A percentile compares a stretch with the other conserved stretches of the same genome.
These are phyloP conservation scores for Meredithiella fracta DNA, from an alignment of 2,329 filamentous ascomycete species.

Conservation along the genomic window DNA sequence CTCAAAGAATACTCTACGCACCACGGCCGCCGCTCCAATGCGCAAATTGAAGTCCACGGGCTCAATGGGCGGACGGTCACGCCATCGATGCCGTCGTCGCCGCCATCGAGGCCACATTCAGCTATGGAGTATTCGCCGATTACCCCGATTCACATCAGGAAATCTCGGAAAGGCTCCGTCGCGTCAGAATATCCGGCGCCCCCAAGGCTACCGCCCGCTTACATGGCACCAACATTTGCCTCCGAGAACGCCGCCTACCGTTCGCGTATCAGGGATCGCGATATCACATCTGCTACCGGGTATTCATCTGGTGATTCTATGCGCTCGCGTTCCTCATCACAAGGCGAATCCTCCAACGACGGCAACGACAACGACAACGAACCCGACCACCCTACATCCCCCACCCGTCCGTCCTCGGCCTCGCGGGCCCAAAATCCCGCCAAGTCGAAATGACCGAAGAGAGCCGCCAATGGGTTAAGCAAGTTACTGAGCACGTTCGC, in stretches of 20 bases:
- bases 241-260: slow-evolving; percentile 17
- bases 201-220: slow-evolving; percentile 22
- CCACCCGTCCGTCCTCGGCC: slow-evolving; percentile 33
- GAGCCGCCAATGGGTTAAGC: slow-evolving; percentile 66
- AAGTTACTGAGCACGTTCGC: slow-evolving; percentile 64
- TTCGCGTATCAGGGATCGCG: not conserved
- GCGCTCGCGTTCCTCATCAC: slow-evolving; percentile 35
- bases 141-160: slow-evolving; percentile 37
- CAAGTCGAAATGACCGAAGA: slow-evolving; percentile 52
- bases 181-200: slow-evolving; percentile 11
- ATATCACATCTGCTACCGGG: not conserved
- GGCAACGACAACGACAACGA: slow-evolving; percentile 26
- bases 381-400: not conserved
- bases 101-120: slow-evolving; percentile 26
- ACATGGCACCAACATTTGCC: slow-evolving; percentile 25
- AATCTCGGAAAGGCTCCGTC: slow-evolving; percentile 33
- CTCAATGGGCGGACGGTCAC: slow-evolving; percentile 2
- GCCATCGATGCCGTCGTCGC: slow-evolving; percentile 22
- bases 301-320: slow-evolving; percentile 22
- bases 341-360: slow-evolving; percentile 29
- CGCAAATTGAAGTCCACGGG: slow-evolving; percentile 36
- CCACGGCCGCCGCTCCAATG: slow-evolving; percentile 55
- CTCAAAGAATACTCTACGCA: slow-evolving; percentile 84
- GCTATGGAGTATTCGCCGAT: slow-evolving; percentile 21
- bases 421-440: slow-evolving; percentile 53